Conservation (phyloP, 1,284 basidiomycete genomes). For the Apiotrichum domesticum region DNA sequence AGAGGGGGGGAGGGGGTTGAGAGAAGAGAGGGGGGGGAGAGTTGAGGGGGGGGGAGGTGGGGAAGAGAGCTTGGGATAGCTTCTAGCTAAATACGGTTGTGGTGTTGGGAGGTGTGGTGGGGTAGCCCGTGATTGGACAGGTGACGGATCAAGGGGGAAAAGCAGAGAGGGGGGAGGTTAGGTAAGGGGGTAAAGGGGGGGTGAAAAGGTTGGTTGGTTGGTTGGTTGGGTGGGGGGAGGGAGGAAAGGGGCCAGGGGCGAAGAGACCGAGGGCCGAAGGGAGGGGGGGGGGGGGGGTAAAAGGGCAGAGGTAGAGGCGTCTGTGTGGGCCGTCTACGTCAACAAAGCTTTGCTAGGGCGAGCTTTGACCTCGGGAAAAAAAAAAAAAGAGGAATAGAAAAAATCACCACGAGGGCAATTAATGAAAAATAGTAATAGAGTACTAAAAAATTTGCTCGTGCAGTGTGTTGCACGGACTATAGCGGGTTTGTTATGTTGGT, state of each 20-base stretch:
- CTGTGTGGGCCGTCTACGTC: not conserved
- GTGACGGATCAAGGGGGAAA: not conserved
- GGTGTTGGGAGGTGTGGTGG: not conserved
- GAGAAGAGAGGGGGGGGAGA: constrained; percentile 5
- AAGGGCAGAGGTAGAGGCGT: not conserved
- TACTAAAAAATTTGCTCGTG: not conserved
- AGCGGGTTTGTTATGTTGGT: not conserved
- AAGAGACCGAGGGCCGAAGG: not conserved
- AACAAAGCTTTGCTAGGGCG: not conserved
- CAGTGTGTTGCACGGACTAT: not conserved
- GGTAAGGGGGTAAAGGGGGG: not conserved
- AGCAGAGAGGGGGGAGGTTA: not conserved
- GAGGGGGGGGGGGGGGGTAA: no score
- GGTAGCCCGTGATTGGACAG: constrained; percentile 10
- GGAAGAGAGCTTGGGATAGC: constrained; percentile 1
- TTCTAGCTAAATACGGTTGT: constrained; percentile 20
- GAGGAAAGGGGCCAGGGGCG: not conserved
- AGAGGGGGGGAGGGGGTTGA: constrained; percentile 8
- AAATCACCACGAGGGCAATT: not conserved
- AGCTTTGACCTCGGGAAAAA: not conserved
- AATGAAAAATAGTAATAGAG: not conserved
- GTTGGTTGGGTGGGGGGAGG: not conserved
- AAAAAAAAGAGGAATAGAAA: not conserved
- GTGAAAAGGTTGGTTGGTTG: not conserved
- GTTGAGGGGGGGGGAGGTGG: constrained; percentile 4